Evolutionary conservation across 257 asterid genomes (phyloP).

Genomic region (Euphrasia confusa): DNA sequence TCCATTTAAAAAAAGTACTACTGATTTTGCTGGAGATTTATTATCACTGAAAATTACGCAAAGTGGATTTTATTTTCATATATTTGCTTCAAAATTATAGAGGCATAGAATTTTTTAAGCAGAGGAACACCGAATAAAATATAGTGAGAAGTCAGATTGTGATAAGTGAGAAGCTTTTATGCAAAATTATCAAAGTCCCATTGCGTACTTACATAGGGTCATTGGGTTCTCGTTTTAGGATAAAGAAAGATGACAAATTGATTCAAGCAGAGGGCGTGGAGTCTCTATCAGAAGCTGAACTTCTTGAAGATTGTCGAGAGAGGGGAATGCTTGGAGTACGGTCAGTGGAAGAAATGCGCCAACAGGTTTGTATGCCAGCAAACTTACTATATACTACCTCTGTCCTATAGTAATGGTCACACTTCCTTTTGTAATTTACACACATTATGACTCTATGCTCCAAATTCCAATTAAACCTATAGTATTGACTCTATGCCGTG

Average conservation of each 20-base stretch:
- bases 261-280: slow-evolving; percentile 90
- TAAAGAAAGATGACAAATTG: slow-evolving; percentile 72
- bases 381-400: slow-evolving; percentile 3
- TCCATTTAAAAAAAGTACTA: not conserved
- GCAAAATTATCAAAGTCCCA: not conserved
- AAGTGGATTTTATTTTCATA: not conserved
- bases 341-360: slow-evolving; percentile 92
- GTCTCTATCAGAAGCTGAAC: slow-evolving; percentile 90
- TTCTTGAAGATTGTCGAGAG: slow-evolving; percentile 89
- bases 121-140: not conserved
- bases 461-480: not conserved
- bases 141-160: not conserved
- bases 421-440: not conserved
- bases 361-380: slow-evolving; percentile 52
- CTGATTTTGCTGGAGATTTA: not conserved
- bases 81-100: not conserved
- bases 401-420: too few species aligned
- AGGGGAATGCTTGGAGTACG: slow-evolving; percentile 79
- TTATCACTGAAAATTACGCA: not conserved
- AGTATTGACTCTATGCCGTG: not conserved
- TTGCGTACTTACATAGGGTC: slow-evolving; percentile 16
- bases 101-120: not conserved
- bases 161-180: not conserved
- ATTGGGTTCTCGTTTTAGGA: slow-evolving; percentile 32
- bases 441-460: not conserved